A percentile compares a stretch with the other conserved stretches of the same genome.
These are phyloP conservation scores for Kwoniella shivajii DNA, from an alignment of 1,284 basidiomycete species.

Conservation along the genomic window DNA sequence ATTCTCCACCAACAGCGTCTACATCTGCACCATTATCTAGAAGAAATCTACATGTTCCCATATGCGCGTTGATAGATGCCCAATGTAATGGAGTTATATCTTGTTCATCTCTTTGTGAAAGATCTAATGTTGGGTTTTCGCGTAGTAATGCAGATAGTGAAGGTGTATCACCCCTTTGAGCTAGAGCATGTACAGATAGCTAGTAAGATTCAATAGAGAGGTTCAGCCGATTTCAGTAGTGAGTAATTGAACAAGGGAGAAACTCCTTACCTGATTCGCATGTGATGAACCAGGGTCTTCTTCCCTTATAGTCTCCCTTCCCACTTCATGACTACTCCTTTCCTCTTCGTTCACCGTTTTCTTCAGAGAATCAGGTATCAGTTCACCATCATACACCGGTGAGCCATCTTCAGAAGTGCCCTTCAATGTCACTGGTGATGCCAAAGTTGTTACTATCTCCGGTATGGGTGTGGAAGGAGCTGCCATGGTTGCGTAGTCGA, in stretches of 20 bases:
- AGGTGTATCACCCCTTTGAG: slow-evolving; percentile 81
- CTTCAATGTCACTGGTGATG: slow-evolving; percentile 12
- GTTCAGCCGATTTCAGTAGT: background rate
- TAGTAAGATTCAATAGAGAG: too few relatives aligned
- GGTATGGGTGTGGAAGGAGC: slow-evolving; percentile 2
- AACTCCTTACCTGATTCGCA: background rate
- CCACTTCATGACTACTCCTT: slow-evolving; percentile 33
- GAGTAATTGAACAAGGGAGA: background rate
- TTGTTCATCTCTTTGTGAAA: slow-evolving; percentile 81
- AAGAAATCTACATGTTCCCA: slow-evolving; percentile 60
- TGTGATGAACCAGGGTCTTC: slow-evolving; percentile 10
- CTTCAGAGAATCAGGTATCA: background rate
- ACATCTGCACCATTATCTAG: slow-evolving; percentile 93
- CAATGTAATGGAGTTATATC: slow-evolving; percentile 96
- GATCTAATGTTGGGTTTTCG: slow-evolving; percentile 66
- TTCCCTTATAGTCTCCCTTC: slow-evolving; percentile 34
- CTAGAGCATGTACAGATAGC: slow-evolving; percentile 76
- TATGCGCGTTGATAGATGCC: slow-evolving; percentile 68
- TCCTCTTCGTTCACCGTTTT: background rate
- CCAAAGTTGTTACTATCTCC: slow-evolving; percentile 4
- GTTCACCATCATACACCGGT: background rate
- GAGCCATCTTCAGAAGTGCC: slow-evolving; percentile 7
- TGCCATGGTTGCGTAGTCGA: background rate
- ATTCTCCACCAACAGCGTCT: slow-evolving; percentile 90
- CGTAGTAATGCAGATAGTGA: slow-evolving; percentile 70